Evolutionary conservation across 2,329 filamentous ascomycete species (phyloP).

Genomic region (Beauveria australis): DNA sequence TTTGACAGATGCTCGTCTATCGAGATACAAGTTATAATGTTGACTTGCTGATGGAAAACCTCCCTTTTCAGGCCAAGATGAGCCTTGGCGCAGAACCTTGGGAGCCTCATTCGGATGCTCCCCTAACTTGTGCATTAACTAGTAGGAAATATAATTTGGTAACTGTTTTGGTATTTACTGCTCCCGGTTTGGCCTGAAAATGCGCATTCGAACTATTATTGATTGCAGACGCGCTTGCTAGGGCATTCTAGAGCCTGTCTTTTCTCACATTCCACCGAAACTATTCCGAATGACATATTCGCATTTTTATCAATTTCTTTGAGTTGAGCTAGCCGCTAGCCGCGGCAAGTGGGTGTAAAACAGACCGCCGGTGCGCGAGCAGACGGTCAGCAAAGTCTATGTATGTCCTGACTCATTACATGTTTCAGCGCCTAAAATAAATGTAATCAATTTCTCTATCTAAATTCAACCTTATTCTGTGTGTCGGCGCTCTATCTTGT

Average conservation of each 20-base stretch:
- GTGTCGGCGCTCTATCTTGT: neutral
- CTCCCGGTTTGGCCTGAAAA: neutral
- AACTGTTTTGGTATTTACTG: no score
- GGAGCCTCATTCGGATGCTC: no score
- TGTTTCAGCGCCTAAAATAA: neutral
- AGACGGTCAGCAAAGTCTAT: neutral
- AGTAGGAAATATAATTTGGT: no score
- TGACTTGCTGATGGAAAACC: no score
- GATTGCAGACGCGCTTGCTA: neutral
- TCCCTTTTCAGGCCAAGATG: no score
- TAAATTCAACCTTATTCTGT: neutral
- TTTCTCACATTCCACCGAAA: neutral
- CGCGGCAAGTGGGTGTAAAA: neutral
- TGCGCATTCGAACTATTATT: neutral
- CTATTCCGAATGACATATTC: neutral
- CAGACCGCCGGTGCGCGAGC: neutral
- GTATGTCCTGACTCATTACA: neutral
- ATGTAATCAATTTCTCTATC: neutral
- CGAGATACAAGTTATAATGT: no score
- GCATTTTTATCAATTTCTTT: neutral
- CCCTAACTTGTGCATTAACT: no score
- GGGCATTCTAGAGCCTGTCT: neutral
- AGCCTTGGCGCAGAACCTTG: no score
- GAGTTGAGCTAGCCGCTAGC: neutral
- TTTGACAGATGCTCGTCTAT: no score